Conservation (phyloP, 2,329 filamentous ascomycete species). For the Claviceps spartinae region DNA sequence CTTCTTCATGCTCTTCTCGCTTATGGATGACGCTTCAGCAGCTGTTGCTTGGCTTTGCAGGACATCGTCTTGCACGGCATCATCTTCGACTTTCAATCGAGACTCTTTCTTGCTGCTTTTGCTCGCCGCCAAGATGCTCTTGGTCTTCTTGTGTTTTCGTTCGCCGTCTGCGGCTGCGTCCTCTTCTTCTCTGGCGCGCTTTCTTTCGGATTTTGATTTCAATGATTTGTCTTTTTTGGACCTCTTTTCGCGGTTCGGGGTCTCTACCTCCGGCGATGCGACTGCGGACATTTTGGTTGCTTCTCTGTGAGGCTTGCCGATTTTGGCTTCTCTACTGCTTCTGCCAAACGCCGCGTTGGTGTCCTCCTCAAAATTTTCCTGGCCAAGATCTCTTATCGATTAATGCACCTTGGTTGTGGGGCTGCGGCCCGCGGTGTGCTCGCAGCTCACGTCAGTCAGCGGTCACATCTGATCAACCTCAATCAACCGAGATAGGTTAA, state of each 20-base stretch:
- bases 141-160: slow-evolving; percentile 37
- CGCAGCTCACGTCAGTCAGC: too few species aligned
- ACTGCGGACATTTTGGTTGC: slow-evolving; percentile 14
- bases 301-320: slow-evolving; percentile 5
- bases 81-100: slow-evolving; percentile 8
- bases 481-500: too few species aligned
- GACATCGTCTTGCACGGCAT: background rate
- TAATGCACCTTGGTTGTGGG: background rate
- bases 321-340: background rate
- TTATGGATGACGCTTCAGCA: slow-evolving; percentile 1
- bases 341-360: background rate
- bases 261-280: slow-evolving; percentile 16
- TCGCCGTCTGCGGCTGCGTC: slow-evolving; percentile 25
- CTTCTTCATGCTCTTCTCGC: slow-evolving; percentile 8
- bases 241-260: slow-evolving; percentile 25
- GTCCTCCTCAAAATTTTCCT: background rate
- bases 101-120: slow-evolving; percentile 16
- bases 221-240: slow-evolving; percentile 21
- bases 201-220: slow-evolving; percentile 26
- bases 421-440: too few species aligned
- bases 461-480: too few species aligned
- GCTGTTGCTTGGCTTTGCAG: background rate
- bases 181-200: slow-evolving; percentile 32
- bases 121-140: slow-evolving; percentile 28
- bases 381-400: slow-evolving; percentile 1